A percentile compares a stretch with the other conserved stretches of the same genome.
These are phyloP conservation scores for Cordyceps pruinosa DNA, from an alignment of 2,329 filamentous ascomycete species.

Conservation along the genomic window DNA sequence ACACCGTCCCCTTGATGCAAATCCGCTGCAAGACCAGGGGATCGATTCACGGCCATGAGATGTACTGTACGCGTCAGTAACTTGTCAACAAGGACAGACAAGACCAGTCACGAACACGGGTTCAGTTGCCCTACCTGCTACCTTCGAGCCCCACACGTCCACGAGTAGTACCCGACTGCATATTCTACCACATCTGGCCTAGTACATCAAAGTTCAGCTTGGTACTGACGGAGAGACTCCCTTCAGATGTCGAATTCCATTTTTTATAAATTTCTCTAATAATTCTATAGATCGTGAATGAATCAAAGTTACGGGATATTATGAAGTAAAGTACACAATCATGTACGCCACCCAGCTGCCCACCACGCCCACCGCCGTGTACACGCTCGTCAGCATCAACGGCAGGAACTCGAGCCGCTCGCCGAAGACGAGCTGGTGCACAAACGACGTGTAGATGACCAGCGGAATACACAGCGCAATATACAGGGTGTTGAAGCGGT, in stretches of 20 bases:
- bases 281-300: neutral
- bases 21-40: no score
- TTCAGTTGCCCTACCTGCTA: no score
- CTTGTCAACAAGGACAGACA: no score
- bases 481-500: slow-evolving; percentile 84
- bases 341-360: slow-evolving; percentile 93
- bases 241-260: no score
- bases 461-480: slow-evolving; percentile 84
- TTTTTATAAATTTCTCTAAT: neutral
- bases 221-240: no score
- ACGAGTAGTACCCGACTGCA: no score
- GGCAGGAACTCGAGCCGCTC: slow-evolving; percentile 81
- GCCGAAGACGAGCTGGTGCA: slow-evolving; percentile 80
- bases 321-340: slow-evolving; percentile 75
- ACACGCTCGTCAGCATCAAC: slow-evolving; percentile 94
- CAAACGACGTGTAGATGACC: slow-evolving; percentile 77
- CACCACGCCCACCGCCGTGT: slow-evolving; percentile 88
- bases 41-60: no score
- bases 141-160: no score
- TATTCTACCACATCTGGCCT: no score
- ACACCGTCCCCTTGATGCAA: no score
- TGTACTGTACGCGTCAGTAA: no score
- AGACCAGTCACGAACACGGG: no score
- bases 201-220: neutral
- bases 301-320: neutral